Base-by-base conservation (phyloP, 768 basidiomycete genomes). In the Dentipellis sp. region DNA sequence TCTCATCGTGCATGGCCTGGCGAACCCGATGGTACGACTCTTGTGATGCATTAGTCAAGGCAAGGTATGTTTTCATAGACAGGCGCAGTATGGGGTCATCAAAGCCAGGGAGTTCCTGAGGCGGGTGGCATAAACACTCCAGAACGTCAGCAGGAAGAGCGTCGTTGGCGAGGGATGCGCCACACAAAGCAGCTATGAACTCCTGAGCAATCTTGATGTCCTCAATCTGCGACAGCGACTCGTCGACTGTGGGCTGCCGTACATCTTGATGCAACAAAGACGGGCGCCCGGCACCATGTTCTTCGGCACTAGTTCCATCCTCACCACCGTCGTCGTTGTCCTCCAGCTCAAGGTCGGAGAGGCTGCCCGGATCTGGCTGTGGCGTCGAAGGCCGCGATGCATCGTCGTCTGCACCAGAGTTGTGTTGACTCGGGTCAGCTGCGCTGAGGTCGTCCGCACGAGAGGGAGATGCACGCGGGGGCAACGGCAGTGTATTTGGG, bases 71-170 rank as follows among this genome's bases (percentile, higher is more conserved):
- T 50, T 36, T 50, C 22, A 52, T 50, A 51, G 34, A 36, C 34
- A 38, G 38, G 11, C 5, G 55, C 21, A n/a, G 53, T 40, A 14
- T 42, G 46, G 17, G 23, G 10, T 60, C 59, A 11, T 50, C 58
- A 14, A 0, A 1, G 16, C 50, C 40, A 12, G 40, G 56, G 2
- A 36, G 35, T 21, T 21, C 2, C 17, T 42, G 29, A 1, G 53
- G 59, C 8, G 56, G 59, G 38, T 60, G 45, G 23, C 42, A n/a
- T 8, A 59, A 23, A 5, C 58, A 2, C 23, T 59, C 23, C 5
- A 59, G 40, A 7, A 34, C 42, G 1, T 56, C 55, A 17, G 29
- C 29, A 16, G 49, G 29, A 22, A 59, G 7, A 14, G 29, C 42
- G 9, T 45, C 55, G 4, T 52, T 52, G 7, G 51, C 55, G 5